Percentiles rank a stretch among this genome's conserved stretches.
phyloP scores from a whole-genome alignment of 2,329 filamentous ascomycete species.

The Aplosporella prunicola region DNA sequence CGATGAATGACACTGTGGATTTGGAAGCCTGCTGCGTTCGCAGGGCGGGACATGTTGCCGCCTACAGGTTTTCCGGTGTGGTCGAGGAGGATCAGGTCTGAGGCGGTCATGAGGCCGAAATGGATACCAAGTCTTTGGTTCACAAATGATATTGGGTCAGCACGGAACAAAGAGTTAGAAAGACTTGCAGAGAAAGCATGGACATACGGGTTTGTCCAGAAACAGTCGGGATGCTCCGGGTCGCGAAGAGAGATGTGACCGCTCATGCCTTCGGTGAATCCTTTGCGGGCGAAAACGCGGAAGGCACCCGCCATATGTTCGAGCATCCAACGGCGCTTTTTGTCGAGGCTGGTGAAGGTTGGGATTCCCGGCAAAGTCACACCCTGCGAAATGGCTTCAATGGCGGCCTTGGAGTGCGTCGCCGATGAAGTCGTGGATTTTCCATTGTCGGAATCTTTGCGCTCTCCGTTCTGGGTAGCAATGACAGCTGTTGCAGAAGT shows the following conservation, averaged over 20 bases:
- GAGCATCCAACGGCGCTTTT: slow-evolving; percentile 54
- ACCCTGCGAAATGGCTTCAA: slow-evolving; percentile 39
- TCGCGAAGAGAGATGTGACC: slow-evolving; percentile 60
- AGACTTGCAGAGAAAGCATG: no score
- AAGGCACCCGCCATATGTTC: slow-evolving; percentile 58
- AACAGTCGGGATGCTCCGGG: slow-evolving; percentile 50
- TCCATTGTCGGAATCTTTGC: no score
- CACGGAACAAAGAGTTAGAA: no score
- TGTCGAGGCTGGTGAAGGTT: slow-evolving; percentile 41
- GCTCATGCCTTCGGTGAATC: slow-evolving; percentile 58
- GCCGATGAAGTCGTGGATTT: no score
- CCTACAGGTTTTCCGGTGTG: slow-evolving; percentile 52
- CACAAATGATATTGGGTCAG: no score
- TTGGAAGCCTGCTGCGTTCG: slow-evolving; percentile 58
- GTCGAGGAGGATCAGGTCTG: slow-evolving; percentile 59
- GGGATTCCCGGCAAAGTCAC: slow-evolving; percentile 45
- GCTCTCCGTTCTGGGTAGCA: no score
- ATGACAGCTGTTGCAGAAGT: no score
- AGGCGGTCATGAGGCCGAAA: slow-evolving; percentile 54
- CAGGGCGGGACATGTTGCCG: slow-evolving; percentile 49
- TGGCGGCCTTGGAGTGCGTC: slow-evolving; percentile 15
- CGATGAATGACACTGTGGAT: slow-evolving; percentile 62
- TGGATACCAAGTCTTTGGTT: slow-evolving; percentile 45
- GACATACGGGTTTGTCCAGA: slow-evolving; percentile 63
- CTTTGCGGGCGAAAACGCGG: slow-evolving; percentile 55